A percentile compares a stretch with the other conserved stretches of the same genome.
Evolutionary conservation across 306 rosid genomes (phyloP).

Genomic region (Prunus dulcis): DNA sequence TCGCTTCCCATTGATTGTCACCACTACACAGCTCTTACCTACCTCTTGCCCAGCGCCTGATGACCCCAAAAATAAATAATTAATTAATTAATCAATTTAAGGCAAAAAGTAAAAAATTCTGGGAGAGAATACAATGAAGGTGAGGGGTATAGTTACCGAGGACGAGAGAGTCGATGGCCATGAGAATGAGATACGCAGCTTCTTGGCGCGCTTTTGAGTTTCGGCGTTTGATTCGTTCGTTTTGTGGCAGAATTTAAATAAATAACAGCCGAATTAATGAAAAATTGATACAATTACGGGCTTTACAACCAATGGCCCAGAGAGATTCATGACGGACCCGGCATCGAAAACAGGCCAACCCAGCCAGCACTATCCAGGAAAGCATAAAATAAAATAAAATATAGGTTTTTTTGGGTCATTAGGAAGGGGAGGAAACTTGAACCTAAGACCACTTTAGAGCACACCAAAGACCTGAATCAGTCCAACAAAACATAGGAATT

Average conservation of each 20-base stretch:
- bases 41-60: slow-evolving; percentile 97
- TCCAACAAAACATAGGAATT: too few species aligned
- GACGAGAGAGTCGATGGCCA: slow-evolving; percentile 67
- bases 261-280: background rate
- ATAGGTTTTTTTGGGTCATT: too few species aligned
- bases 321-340: background rate
- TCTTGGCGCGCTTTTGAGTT: slow-evolving; percentile 25
- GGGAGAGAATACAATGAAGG: background rate
- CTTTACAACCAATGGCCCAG: background rate
- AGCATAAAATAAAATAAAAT: too few species aligned
- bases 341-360: background rate
- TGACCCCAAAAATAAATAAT: background rate
- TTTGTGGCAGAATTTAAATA: background rate
- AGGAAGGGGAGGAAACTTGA: too few species aligned
- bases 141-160: slow-evolving; percentile 40
- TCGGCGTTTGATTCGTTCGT: background rate
- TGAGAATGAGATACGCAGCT: slow-evolving; percentile 4
- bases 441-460: too few species aligned
- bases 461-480: too few species aligned
- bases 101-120: too few species aligned
- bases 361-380: too few species aligned
- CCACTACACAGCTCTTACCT: slow-evolving; percentile 91
- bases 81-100: background rate
- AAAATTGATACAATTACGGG: background rate
- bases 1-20: slow-evolving; percentile 75